Evolutionary conservation across 2,329 filamentous ascomycete species (phyloP), one percentile per base, ranked within the genome.

Genomic region (Seiridium cupressi): DNA sequence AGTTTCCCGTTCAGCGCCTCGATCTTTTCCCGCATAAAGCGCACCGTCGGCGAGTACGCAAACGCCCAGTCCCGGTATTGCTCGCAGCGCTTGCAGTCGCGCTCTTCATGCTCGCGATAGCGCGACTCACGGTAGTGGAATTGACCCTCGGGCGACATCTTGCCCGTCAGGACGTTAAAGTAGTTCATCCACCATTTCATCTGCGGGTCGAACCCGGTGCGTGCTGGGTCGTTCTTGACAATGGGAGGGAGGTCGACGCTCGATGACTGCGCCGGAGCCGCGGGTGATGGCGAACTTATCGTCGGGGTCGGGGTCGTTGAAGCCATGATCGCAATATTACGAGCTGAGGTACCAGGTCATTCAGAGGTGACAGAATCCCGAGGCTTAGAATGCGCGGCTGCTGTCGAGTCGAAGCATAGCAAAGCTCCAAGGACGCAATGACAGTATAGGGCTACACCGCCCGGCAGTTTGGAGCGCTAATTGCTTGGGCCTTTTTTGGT

Each of bases 21-120:
- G 68, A 97, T 90, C 74, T 93, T 92, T 65, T 95, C 87, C 59
- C 86, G 87, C 77, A 99, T 81, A 82, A 96, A 99, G 62, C 89
- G 89, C 61, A 99, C 88, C 60, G 91, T 86, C 35, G 95, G 95
- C 59, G 90, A 94, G 81, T 93, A 91, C 71, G 86, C 78, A 69
- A 98, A 86, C 42, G 96, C 85, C 81, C 90, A 97, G 75, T 95
- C 89, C 60, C 92, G 88, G 76, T 91, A 86, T 48, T 88, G 79
- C 71, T 97, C 92, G 81, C 92, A 97, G 58, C 87, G 86, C 70
- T 83, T 83, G 81, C 91, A 93, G 82, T 97, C 93, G 36, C 82
- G 79, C 63, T 84, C 85, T 78, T 95, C 92, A 76, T 93, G 88
- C 60, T 87, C 82, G 59, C 84, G 80, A 79, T 96, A 93, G 64